Evolutionary conservation across 345 rosid genomes (phyloP).

Genomic region (Trapa bicornis): DNA sequence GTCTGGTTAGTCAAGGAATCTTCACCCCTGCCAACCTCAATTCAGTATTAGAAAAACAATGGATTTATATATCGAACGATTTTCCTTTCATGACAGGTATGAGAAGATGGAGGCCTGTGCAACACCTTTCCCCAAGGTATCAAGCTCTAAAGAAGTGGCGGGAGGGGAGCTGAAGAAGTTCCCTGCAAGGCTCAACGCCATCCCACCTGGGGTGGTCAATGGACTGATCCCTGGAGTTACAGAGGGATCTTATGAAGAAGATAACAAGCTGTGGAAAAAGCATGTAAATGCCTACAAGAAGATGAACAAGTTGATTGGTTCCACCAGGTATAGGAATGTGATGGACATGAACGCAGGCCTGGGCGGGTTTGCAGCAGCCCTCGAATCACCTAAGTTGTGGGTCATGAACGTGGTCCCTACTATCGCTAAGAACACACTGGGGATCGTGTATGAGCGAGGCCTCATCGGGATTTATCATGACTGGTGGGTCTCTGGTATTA

Average conservation of each 20-base stretch:
- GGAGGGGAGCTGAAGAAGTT: conserved; percentile 78
- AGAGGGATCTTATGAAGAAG: conserved; percentile 46
- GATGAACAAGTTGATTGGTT: conserved; percentile 64
- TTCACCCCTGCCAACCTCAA: not conserved
- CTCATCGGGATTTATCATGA: conserved; percentile 89
- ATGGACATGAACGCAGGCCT: conserved; percentile 98
- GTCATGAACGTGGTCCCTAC: conserved; percentile 95
- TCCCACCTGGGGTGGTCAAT: conserved; percentile 60
- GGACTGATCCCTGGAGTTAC: conserved; percentile 51
- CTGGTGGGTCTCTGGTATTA: conserved; percentile 39
- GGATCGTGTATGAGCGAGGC: conserved; percentile 85
- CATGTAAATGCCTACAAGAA: conserved; percentile 53
- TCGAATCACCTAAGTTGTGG: conserved; percentile 86
- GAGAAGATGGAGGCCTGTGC: conserved; percentile 58
- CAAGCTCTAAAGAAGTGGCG: conserved; percentile 54
- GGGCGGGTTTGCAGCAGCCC: conserved; percentile 89
- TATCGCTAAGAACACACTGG: conserved; percentile 56
- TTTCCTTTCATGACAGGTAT: conserved; percentile 34
- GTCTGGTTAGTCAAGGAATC: conserved; percentile 43
- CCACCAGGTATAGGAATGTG: conserved; percentile 67
- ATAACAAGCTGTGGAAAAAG: conserved; percentile 67
- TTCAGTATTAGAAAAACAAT: not conserved
- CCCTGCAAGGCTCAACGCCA: conserved; percentile 73
- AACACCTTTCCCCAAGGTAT: conserved; percentile 65
- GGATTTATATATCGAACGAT: not conserved